Conservation (phyloP, 441 rosid species). For the Melastoma candidum region DNA sequence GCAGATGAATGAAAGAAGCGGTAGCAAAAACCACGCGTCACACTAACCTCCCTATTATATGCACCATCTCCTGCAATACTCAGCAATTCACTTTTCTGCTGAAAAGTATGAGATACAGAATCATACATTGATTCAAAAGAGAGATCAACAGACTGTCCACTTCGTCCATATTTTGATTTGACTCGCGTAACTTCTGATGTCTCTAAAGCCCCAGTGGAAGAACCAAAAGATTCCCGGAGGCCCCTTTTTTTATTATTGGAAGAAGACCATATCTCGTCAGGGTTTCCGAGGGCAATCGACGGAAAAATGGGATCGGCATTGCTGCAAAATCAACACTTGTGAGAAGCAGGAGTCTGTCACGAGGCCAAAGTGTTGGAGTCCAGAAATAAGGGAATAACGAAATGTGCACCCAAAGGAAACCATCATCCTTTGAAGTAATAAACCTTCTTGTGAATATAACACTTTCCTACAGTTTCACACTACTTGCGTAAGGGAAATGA, state of each 20-base stretch:
- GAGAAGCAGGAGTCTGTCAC: conserved; percentile 68
- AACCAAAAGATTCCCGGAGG: conserved; percentile 44
- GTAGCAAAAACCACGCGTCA: neutral
- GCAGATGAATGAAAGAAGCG: conserved; percentile 16
- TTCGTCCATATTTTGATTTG: conserved; percentile 44
- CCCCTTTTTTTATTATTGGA: conserved; percentile 48
- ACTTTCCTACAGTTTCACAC: too few species aligned
- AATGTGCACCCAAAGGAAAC: neutral
- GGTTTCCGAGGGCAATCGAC: conserved; percentile 46
- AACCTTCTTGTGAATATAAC: too few species aligned
- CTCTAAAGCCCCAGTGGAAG: conserved; percentile 36
- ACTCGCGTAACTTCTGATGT: conserved; percentile 17
- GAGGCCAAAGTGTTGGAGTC: conserved; percentile 11
- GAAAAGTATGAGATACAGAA: conserved; percentile 33
- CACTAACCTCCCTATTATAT: conserved; percentile 20
- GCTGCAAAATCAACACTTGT: conserved; percentile 96
- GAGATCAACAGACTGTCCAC: conserved; percentile 32
- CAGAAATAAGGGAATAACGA: conserved; percentile 3
- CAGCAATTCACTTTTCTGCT: conserved; percentile 16
- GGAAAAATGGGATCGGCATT: conserved; percentile 82
- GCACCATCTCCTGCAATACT: conserved; percentile 31
- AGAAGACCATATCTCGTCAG: conserved; percentile 78
- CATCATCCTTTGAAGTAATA: too few species aligned
- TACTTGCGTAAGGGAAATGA: too few species aligned
- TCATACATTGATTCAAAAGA: conserved; percentile 30